A percentile compares a stretch with the other conserved stretches of the same genome.
phyloP scores from a whole-genome alignment of 1,139 yeast species.

The Diutina pseudorugosa region DNA sequence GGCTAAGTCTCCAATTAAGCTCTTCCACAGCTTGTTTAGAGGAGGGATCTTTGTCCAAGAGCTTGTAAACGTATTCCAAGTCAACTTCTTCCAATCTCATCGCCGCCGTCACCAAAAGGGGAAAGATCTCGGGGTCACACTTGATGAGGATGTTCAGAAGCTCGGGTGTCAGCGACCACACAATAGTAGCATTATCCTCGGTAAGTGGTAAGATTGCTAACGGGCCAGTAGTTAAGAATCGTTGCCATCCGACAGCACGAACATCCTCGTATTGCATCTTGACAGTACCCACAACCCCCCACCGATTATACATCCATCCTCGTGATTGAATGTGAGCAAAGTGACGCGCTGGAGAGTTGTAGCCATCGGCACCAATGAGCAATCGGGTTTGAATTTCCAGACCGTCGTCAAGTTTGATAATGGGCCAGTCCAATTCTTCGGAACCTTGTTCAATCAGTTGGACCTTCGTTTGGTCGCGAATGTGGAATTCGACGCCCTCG shows the following conservation, averaged over 20 bases:
- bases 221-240: conserved; percentile 89
- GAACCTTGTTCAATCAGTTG: conserved; percentile 25
- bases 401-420: conserved; percentile 59
- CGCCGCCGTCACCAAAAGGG: conserved; percentile 73
- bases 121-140: conserved; percentile 50
- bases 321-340: conserved; percentile 74
- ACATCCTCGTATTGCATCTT: conserved; percentile 62
- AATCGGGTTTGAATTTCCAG: conserved; percentile 53
- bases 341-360: conserved; percentile 81
- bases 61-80: conserved; percentile 24
- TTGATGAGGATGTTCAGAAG: conserved; percentile 51
- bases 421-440: conserved; percentile 53
- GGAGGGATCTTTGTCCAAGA: conserved; percentile 21
- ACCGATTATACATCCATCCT: conserved; percentile 85
- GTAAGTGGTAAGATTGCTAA: conserved; percentile 85
- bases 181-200: conserved; percentile 74
- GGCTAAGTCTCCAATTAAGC: conserved; percentile 57
- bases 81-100: conserved; percentile 49
- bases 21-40: conserved; percentile 49
- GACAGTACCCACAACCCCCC: conserved; percentile 86
- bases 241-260: conserved; percentile 77
- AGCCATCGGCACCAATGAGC: conserved; percentile 92
- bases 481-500: conserved; percentile 21
- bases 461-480: conserved; percentile 59
- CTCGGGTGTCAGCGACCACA: conserved; percentile 85